Evolutionary conservation across 352 stramenopile species (phyloP), one percentile per base, ranked within the genome.

Genomic region (Saprolegnia diclina): DNA sequence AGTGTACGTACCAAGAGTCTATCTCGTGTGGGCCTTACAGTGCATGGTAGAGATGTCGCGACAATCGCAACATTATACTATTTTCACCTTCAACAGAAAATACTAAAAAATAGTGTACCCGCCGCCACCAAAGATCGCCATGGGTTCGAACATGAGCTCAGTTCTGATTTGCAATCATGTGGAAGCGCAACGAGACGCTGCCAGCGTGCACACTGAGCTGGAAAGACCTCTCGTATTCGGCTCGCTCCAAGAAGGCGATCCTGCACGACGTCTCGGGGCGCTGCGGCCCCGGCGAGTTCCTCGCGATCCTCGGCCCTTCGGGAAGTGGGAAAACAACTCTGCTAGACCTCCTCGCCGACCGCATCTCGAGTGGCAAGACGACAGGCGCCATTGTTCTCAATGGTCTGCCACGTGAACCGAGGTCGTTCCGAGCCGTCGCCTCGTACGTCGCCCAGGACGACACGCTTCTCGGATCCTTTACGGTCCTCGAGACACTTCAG

Each of bases 371-470:
- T 1, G 77, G 74, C 45, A 50, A 76, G 5, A 52, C 90, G 1
- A 67, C 73, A 3, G 83, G 74, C 9, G 53, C 54, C 9, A 80
- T 91, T 52, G 75, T 79, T 2, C 44, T 89, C 18, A 87, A 87
- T 63, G 82, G 81, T 16, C 44, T 65, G 14, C 19, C 35, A n/a
- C 73, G 80, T 10, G 35, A 77, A 7, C 40, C 68, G 19, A 76
- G 76, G 46, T 77, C 66, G 0, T 88, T 88, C 62, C 79, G 73
- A 0, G 66, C 72, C 0, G 56, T 89, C 19, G 73, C 78, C 7
- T 80, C 73, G 32, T 91, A 91, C 75, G 85, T 92, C 16, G 75
- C 79, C 0, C 83, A 91, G 45, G 80, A 88, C 35, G 81, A 90
- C 42, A 77, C 80, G 21, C 64, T 91, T 5, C 69, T 90, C 1